Conservation (phyloP, 164 flowering plant genomes). For the Taxillus chinensis region DNA sequence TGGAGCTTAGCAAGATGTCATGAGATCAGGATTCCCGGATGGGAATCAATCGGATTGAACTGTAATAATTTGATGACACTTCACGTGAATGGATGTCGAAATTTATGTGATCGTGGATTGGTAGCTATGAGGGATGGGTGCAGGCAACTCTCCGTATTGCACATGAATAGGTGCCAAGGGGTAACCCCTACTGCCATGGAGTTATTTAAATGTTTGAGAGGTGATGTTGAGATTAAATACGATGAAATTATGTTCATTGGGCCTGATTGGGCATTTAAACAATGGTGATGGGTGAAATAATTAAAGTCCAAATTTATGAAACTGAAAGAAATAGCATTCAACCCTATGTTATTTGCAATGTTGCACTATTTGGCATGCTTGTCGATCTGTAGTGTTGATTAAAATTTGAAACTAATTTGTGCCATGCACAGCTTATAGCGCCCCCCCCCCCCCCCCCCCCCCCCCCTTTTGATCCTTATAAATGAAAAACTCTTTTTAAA, state of each 20-base stretch:
- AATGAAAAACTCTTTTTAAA: too few relatives aligned
- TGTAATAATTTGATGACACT: conserved; percentile 48
- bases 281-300: background rate
- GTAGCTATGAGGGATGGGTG: conserved; percentile 57
- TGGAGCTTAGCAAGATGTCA: conserved; percentile 62
- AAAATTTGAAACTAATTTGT: too few relatives aligned
- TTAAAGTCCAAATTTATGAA: too few relatives aligned
- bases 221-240: conserved; percentile 32
- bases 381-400: too few relatives aligned
- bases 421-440: too few relatives aligned
- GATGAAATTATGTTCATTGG: conserved; percentile 37
- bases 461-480: too few relatives aligned
- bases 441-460: too few relatives aligned
- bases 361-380: too few relatives aligned
- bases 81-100: conserved; percentile 57
- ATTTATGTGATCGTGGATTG: conserved; percentile 45
- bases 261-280: conserved; percentile 18
- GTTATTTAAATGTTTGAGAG: conserved; percentile 36
- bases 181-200: conserved; percentile 28
- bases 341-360: too few relatives aligned
- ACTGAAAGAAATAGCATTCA: too few relatives aligned
- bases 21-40: conserved; percentile 39
- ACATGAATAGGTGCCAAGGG: conserved; percentile 23
- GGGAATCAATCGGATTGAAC: conserved; percentile 47
- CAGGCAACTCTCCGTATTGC: conserved; percentile 30